Conservation (phyloP, 2,329 filamentous ascomycete genomes). For the Talaromyces sp. region DNA sequence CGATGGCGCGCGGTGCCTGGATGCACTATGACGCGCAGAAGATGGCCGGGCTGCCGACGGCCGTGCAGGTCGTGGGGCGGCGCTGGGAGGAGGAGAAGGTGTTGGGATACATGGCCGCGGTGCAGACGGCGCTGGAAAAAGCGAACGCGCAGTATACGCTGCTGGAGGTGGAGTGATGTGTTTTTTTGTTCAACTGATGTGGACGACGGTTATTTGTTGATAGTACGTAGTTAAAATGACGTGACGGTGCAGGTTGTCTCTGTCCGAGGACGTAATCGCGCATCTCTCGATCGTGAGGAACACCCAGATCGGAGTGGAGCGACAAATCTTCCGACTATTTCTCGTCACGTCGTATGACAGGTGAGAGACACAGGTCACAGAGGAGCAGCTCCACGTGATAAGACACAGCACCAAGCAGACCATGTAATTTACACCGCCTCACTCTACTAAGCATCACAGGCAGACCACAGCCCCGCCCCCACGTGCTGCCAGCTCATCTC, state of each 20-base stretch:
- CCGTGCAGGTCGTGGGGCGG: conserved; percentile 74
- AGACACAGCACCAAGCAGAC: not conserved
- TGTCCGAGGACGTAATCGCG: not conserved
- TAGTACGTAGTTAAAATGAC: not conserved
- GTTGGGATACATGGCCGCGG: conserved; percentile 67
- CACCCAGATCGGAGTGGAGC: not conserved
- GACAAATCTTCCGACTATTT: not conserved
- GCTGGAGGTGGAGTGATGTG: conserved; percentile 30
- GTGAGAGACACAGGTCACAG: not conserved
- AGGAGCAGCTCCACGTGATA: not conserved
- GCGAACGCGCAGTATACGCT: conserved; percentile 30
- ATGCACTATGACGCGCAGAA: conserved; percentile 73
- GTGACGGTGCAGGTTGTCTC: not conserved
- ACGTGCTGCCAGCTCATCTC: not conserved
- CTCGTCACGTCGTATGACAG: not conserved
- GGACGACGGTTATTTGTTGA: not conserved
- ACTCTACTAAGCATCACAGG: not conserved
- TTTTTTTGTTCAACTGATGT: not conserved
- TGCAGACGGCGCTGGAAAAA: conserved; percentile 66
- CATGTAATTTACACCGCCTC: not conserved
- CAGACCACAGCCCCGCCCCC: not conserved
- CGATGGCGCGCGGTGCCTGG: conserved; percentile 75
- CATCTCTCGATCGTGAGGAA: not conserved
- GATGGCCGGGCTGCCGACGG: conserved; percentile 86
- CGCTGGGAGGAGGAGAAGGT: conserved; percentile 85